Percentiles rank a stretch among this genome's conserved stretches.
Conservation (phyloP, 441 rosid genomes). For the Manihot esculenta region DNA sequence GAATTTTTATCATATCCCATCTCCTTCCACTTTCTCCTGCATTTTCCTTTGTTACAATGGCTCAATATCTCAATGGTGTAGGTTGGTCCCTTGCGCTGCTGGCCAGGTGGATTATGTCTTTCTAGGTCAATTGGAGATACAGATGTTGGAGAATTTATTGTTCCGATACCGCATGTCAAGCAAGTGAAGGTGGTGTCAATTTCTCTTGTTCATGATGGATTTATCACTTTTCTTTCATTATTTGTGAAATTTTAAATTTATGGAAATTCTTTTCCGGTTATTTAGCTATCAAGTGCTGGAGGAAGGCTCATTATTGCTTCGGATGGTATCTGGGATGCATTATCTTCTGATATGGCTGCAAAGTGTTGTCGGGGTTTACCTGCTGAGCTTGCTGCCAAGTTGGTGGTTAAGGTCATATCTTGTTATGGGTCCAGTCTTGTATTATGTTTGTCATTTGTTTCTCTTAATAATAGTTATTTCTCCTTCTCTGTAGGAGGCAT, state of each 20-base stretch:
- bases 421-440: not conserved
- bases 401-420: slow-evolving; percentile 82
- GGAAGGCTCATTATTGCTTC: slow-evolving; percentile 97
- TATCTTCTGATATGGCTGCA: slow-evolving; percentile 92
- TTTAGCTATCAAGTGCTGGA: slow-evolving; percentile 84
- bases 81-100: slow-evolving; percentile 99
- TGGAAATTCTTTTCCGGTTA: slow-evolving; percentile 14
- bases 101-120: slow-evolving; percentile 99
- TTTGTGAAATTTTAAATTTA: slow-evolving; percentile 13
- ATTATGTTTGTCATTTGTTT: not conserved
- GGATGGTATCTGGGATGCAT: slow-evolving; percentile 97
- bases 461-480: slow-evolving; percentile 20
- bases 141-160: slow-evolving; percentile 93
- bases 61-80: slow-evolving; percentile 27
- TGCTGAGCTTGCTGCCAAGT: slow-evolving; percentile 92
- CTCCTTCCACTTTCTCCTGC: slow-evolving; percentile 5
- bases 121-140: slow-evolving; percentile 97
- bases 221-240: not conserved
- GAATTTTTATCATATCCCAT: not conserved
- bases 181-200: slow-evolving; percentile 76
- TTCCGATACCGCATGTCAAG: slow-evolving; percentile 94
- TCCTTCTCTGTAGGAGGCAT: slow-evolving; percentile 64
- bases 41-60: slow-evolving; percentile 7
- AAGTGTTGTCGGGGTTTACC: slow-evolving; percentile 89
- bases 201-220: slow-evolving; percentile 1